Percentiles rank a stretch among this genome's conserved stretches.
Evolutionary conservation across 2,329 filamentous ascomycete genomes (phyloP).

Genomic region (Neoscytalidium dimidiatum): DNA sequence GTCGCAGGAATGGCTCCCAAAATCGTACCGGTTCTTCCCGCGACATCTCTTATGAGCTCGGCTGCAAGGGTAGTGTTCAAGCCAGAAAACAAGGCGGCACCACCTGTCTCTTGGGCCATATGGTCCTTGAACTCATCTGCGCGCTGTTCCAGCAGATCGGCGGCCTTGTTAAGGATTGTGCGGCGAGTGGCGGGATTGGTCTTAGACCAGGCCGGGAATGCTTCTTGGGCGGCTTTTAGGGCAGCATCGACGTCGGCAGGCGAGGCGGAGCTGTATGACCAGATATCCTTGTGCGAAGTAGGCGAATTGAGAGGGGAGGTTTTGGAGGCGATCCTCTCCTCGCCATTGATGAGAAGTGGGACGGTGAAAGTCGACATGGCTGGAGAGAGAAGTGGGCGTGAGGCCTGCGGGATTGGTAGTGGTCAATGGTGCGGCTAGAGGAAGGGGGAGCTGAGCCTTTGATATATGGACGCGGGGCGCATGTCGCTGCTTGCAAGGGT

Average conservation of each 20-base stretch:
- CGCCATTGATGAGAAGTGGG: slow-evolving; percentile 52
- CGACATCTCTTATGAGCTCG: slow-evolving; percentile 54
- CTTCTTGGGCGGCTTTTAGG: slow-evolving; percentile 62
- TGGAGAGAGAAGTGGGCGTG: not conserved
- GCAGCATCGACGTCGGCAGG: slow-evolving; percentile 58
- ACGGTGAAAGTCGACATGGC: slow-evolving; percentile 31
- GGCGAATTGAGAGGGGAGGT: slow-evolving; percentile 63
- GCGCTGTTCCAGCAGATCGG: slow-evolving; percentile 63
- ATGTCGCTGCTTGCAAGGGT: not conserved
- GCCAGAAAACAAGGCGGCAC: slow-evolving; percentile 39
- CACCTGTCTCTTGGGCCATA: slow-evolving; percentile 62
- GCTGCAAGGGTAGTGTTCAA: slow-evolving; percentile 45
- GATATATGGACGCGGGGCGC: not conserved
- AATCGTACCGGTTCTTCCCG: slow-evolving; percentile 50
- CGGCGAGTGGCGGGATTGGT: slow-evolving; percentile 63
- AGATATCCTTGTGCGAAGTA: slow-evolving; percentile 52
- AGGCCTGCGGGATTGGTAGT: not conserved
- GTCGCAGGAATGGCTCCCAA: slow-evolving; percentile 53
- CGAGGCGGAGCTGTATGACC: slow-evolving; percentile 60
- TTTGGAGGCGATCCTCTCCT: slow-evolving; percentile 48
- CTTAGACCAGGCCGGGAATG: slow-evolving; percentile 69
- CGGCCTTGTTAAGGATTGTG: slow-evolving; percentile 69
- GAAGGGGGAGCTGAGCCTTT: not conserved
- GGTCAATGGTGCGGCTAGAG: not conserved
- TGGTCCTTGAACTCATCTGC: slow-evolving; percentile 62